Evolutionary conservation across 2,329 filamentous ascomycete genomes (phyloP).

Genomic region (Nemania serpens): DNA sequence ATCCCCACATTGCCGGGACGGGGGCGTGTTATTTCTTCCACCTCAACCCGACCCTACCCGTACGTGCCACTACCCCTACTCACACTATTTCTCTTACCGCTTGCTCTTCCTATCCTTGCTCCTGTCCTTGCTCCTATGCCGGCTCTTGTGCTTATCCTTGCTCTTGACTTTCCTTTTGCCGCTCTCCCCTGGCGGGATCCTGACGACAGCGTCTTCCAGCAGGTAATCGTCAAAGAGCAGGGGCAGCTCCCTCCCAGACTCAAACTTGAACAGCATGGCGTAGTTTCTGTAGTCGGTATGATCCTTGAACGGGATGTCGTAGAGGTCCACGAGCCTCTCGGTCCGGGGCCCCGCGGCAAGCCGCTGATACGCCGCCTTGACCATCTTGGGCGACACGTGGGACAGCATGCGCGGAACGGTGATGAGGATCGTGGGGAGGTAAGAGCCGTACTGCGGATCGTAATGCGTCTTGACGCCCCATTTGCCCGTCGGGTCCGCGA

Average conservation of each 20-base stretch:
- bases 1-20: no score
- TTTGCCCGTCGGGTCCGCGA: background rate
- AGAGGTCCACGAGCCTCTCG: background rate
- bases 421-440: constrained; percentile 7
- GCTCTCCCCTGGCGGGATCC: background rate
- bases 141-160: background rate
- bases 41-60: no score
- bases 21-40: no score
- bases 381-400: background rate
- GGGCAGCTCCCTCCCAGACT: background rate
- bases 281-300: background rate
- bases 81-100: no score
- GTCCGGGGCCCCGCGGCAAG: background rate
- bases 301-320: constrained; percentile 5
- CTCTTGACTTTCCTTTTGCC: background rate
- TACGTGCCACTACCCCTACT: no score
- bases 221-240: constrained; percentile 8
- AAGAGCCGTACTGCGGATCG: background rate
- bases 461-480: constrained; percentile 17
- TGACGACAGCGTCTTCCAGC: constrained; percentile 5
- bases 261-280: constrained; percentile 8
- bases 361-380: constrained; percentile 3
- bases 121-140: no score
- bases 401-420: background rate
- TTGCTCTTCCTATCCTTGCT: no score